Evolutionary conservation across 225 moss, liverwort and hornwort genomes (phyloP).

Genomic region (Marchantia paleacea): DNA sequence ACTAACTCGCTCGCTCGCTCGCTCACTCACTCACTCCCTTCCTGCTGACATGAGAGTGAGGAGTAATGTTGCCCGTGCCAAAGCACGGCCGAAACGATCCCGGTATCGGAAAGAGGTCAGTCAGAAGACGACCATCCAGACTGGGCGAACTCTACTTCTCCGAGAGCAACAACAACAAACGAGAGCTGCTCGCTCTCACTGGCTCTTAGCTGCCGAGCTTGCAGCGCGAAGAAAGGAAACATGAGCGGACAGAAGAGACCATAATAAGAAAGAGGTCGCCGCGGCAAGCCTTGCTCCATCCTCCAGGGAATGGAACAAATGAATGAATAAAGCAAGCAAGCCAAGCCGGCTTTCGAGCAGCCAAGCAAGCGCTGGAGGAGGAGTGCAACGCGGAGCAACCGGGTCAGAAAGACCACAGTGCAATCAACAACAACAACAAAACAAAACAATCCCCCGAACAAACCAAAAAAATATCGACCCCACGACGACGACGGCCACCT

Average conservation of each 20-base stretch:
- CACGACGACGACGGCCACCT: neutral
- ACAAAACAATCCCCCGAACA: conserved; percentile 3
- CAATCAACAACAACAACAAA: conserved; percentile 10
- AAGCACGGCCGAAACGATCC: neutral
- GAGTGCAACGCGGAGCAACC: neutral
- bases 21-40: neutral
- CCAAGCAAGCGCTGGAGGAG: neutral
- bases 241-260: conserved; percentile 5
- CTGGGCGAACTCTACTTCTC: conserved; percentile 1
- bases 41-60: neutral
- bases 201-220: neutral
- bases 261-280: conserved; percentile 14
- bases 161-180: neutral
- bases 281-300: neutral
- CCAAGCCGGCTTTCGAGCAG: conserved; percentile 1
- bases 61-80: neutral
- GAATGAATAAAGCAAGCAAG: neutral
- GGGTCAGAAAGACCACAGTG: neutral
- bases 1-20: neutral
- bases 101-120: neutral
- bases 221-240: conserved; percentile 10
- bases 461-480: neutral
- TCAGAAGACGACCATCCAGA: neutral
- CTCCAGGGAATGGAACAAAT: conserved; percentile 2
- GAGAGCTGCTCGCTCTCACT: neutral